Conservation (phyloP, 2,329 filamentous ascomycete genomes). For the Penicillium vulpinum region DNA sequence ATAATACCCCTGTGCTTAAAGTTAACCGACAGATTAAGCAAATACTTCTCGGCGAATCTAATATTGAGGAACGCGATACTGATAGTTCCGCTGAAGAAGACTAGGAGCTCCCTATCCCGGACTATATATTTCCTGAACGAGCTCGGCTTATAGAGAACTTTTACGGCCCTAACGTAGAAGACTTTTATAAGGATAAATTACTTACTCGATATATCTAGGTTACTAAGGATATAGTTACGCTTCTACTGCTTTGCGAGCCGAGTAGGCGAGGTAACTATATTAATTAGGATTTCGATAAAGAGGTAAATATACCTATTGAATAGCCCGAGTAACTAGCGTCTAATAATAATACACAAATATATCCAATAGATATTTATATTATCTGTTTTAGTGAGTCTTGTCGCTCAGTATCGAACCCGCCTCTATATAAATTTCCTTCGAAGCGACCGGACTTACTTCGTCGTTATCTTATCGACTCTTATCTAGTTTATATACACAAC, state of each 20-base stretch:
- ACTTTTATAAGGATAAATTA: constrained; percentile 26
- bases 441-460: constrained; percentile 24
- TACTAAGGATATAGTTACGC: constrained; percentile 31
- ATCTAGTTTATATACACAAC: constrained; percentile 17
- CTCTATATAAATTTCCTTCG: constrained; percentile 26
- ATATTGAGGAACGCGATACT: constrained; percentile 67
- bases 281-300: constrained; percentile 22
- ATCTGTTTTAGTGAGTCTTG: constrained; percentile 24
- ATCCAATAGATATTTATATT: constrained; percentile 25
- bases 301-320: constrained; percentile 5
- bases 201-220: constrained; percentile 28
- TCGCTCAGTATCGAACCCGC: constrained; percentile 22
- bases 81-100: constrained; percentile 71
- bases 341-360: constrained; percentile 15
- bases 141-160: constrained; percentile 29
- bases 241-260: constrained; percentile 25
- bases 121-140: constrained; percentile 27
- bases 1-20: constrained; percentile 25
- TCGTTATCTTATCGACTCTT: constrained; percentile 24
- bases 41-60: constrained; percentile 22
- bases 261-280: constrained; percentile 26
- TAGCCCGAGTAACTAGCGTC: constrained; percentile 16
- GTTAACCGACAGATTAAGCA: constrained; percentile 29
- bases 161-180: constrained; percentile 27
- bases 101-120: constrained; percentile 57